Evolutionary conservation across 805 yeast genomes (phyloP).

Genomic region (Nakazawaea holstii): DNA sequence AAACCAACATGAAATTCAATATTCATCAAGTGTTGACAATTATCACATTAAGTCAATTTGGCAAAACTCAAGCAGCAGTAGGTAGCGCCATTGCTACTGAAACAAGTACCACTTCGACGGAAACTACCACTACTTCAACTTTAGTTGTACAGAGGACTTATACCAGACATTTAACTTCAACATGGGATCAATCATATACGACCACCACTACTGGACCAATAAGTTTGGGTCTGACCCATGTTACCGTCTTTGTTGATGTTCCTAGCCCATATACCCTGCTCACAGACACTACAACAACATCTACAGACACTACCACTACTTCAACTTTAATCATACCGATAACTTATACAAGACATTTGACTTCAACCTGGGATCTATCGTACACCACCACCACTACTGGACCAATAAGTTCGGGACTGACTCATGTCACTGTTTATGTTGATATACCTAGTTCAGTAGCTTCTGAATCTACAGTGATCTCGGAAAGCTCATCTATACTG

Average conservation of each 20-base stretch:
- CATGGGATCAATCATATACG: constrained; percentile 1
- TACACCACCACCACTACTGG: constrained; percentile 7
- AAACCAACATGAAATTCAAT: no score
- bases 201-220: constrained; percentile 6
- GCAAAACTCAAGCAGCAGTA: no score
- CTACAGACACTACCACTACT: constrained; percentile 1
- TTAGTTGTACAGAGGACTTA: background rate
- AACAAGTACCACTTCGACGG: no score
- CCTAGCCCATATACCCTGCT: background rate
- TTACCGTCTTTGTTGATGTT: constrained; percentile 1
- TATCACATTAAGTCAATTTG: no score
- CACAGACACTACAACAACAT: background rate
- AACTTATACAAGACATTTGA: constrained; percentile 3
- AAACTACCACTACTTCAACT: background rate
- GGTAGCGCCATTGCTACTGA: no score
- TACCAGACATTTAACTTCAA: constrained; percentile 3
- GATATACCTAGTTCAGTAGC: background rate
- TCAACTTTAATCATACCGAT: background rate
- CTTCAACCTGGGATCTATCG: constrained; percentile 1
- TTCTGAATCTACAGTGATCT: no score
- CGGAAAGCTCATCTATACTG: no score
- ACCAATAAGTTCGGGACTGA: background rate
- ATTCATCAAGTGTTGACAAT: no score
- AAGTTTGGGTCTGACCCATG: constrained; percentile 2
- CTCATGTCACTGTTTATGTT: constrained; percentile 3